Percentiles rank a stretch among this genome's conserved stretches.
Evolutionary conservation across 2,329 filamentous ascomycete genomes (phyloP).

Genomic region (Venturia effusa): DNA sequence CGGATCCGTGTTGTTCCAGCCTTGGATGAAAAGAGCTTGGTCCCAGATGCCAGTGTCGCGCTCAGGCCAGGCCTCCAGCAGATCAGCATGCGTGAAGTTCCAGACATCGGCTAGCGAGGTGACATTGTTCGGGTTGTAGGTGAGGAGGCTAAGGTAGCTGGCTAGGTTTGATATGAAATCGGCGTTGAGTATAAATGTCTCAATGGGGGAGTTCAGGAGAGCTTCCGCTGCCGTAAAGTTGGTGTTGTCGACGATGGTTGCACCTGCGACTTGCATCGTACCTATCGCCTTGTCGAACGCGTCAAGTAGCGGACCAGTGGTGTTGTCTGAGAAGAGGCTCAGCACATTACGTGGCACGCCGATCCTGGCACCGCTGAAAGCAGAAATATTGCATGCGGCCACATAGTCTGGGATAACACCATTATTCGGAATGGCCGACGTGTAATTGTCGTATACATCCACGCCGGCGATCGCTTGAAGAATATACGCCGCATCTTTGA

Average conservation of each 20-base stretch:
- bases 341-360: slow-evolving; percentile 54
- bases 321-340: slow-evolving; percentile 19
- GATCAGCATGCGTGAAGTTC: slow-evolving; percentile 43
- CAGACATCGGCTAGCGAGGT: slow-evolving; percentile 40
- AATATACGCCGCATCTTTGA: slow-evolving; percentile 47
- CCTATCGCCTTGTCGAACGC: slow-evolving; percentile 47
- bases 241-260: slow-evolving; percentile 48
- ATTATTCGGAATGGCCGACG: slow-evolving; percentile 44
- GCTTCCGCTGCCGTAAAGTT: slow-evolving; percentile 45
- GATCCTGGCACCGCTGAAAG: slow-evolving; percentile 47
- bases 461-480: slow-evolving; percentile 48
- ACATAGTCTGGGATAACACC: slow-evolving; percentile 47
- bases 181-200: slow-evolving; percentile 38
- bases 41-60: slow-evolving; percentile 51
- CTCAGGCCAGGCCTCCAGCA: slow-evolving; percentile 47
- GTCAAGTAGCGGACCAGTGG: slow-evolving; percentile 32
- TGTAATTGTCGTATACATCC: slow-evolving; percentile 46
- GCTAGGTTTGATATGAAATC: slow-evolving; percentile 51
- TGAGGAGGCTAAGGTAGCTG: slow-evolving; percentile 46
- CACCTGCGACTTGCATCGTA: slow-evolving; percentile 44
- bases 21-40: slow-evolving; percentile 32
- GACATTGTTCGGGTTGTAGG: slow-evolving; percentile 47
- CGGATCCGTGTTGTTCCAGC: slow-evolving; percentile 46
- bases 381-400: slow-evolving; percentile 42
- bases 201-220: slow-evolving; percentile 30